Evolutionary conservation across 257 asterid genomes (phyloP).

Genomic region (Oldenlandia corymbosa): DNA sequence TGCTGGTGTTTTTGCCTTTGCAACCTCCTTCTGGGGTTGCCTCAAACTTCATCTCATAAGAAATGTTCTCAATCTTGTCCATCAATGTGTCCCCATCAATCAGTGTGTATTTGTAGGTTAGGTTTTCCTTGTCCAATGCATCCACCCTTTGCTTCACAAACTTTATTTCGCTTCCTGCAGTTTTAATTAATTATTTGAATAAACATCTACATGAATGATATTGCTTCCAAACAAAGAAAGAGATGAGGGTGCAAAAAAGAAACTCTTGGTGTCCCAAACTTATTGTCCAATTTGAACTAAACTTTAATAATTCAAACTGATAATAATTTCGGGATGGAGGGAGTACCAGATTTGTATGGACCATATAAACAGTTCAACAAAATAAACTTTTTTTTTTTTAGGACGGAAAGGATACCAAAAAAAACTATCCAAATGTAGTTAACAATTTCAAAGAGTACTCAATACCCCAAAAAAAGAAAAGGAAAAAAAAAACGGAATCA

Average conservation of each 20-base stretch:
- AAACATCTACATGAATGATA: no score
- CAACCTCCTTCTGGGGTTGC: slow-evolving; percentile 46
- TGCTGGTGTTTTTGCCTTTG: slow-evolving; percentile 36
- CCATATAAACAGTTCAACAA: neutral
- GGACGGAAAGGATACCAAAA: no score
- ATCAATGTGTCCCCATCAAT: slow-evolving; percentile 45
- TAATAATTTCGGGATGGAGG: no score
- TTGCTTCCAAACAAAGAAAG: no score
- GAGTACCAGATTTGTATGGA: no score
- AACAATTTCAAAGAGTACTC: neutral
- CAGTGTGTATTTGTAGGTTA: slow-evolving; percentile 33
- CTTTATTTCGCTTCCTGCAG: slow-evolving; percentile 43
- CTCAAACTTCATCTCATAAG: slow-evolving; percentile 45
- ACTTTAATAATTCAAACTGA: no score
- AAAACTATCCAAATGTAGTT: no score
- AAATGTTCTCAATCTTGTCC: slow-evolving; percentile 40
- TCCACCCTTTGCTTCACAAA: slow-evolving; percentile 43
- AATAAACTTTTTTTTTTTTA: no score
- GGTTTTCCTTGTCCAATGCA: slow-evolving; percentile 36
- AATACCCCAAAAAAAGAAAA: neutral
- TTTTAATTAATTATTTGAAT: no score
- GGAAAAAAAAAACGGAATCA: neutral
- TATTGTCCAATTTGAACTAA: no score
- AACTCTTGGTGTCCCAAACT: no score
- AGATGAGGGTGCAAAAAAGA: no score